phyloP scores from a whole-genome alignment of 176 grass and related monocot species.

The Alopecurus myosuroides region DNA sequence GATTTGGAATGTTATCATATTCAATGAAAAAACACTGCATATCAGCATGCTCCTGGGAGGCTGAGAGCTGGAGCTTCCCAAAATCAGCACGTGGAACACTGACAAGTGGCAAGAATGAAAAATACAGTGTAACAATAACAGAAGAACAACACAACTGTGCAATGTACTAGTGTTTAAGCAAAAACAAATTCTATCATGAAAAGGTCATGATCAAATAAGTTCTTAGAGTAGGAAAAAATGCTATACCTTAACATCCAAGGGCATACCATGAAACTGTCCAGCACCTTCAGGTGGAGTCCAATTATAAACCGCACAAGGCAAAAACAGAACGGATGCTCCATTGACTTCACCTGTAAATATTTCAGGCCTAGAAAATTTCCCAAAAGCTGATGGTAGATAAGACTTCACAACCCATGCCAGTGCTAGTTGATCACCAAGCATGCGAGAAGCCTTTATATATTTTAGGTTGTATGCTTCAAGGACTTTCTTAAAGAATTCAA shows the following conservation, averaged over 20 bases:
- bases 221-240: constrained; percentile 9
- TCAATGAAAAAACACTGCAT: background rate
- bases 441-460: constrained; percentile 58
- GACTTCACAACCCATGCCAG: constrained; percentile 86
- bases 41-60: background rate
- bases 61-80: background rate
- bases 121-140: background rate
- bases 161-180: background rate
- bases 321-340: constrained; percentile 68
- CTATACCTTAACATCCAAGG: constrained; percentile 89
- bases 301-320: constrained; percentile 91
- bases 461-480: constrained; percentile 61
- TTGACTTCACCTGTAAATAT: constrained; percentile 66
- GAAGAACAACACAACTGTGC: background rate
- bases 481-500: constrained; percentile 68
- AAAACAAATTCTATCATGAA: background rate
- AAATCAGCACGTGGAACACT: background rate
- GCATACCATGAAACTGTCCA: constrained; percentile 95
- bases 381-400: constrained; percentile 53
- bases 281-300: constrained; percentile 92
- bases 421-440: constrained; percentile 91
- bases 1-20: background rate
- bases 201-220: background rate
- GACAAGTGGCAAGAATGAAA: background rate
- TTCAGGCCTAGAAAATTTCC: constrained; percentile 64